Conservation (phyloP, 2,329 filamentous ascomycete genomes). For the Talaromyces sp. region DNA sequence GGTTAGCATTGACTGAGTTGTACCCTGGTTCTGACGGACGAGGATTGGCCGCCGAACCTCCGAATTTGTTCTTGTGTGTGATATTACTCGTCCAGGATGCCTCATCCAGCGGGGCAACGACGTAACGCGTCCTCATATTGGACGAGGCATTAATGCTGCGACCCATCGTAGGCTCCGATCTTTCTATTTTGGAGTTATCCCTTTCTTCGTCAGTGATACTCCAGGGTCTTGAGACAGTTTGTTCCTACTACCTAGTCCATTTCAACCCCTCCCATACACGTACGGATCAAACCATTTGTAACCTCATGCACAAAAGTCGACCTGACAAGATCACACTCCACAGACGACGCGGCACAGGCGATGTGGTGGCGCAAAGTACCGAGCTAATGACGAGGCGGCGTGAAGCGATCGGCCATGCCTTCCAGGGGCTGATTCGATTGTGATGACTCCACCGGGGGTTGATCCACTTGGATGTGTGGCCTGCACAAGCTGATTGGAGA, state of each 20-base stretch:
- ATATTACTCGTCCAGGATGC: constrained; percentile 24
- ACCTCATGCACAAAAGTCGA: neutral
- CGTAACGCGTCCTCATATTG: constrained; percentile 12
- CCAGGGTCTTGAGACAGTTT: neutral
- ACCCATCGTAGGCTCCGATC: constrained; percentile 8
- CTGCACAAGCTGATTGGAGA: too few species aligned
- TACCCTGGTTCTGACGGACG: neutral
- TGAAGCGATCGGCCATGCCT: constrained; percentile 17
- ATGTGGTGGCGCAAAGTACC: constrained; percentile 11
- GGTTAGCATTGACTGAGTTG: too few species aligned
- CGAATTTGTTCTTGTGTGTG: constrained; percentile 3
- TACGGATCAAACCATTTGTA: neutral
- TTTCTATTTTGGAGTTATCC: constrained; percentile 5
- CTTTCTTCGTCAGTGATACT: constrained; percentile 1
- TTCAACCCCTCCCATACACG: neutral
- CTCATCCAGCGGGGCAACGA: constrained; percentile 18
- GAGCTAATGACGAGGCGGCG: constrained; percentile 17
- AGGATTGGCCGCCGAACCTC: neutral
- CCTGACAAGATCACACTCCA: neutral
- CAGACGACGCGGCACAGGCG: neutral
- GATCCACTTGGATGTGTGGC: neutral
- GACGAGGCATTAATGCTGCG: neutral
- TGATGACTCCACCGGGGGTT: neutral
- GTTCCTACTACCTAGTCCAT: neutral
- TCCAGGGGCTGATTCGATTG: neutral